These are phyloP conservation scores for Thecaphora thlaspeos DNA, from an alignment of 1,284 basidiomycete species.

Conservation along the genomic window DNA sequence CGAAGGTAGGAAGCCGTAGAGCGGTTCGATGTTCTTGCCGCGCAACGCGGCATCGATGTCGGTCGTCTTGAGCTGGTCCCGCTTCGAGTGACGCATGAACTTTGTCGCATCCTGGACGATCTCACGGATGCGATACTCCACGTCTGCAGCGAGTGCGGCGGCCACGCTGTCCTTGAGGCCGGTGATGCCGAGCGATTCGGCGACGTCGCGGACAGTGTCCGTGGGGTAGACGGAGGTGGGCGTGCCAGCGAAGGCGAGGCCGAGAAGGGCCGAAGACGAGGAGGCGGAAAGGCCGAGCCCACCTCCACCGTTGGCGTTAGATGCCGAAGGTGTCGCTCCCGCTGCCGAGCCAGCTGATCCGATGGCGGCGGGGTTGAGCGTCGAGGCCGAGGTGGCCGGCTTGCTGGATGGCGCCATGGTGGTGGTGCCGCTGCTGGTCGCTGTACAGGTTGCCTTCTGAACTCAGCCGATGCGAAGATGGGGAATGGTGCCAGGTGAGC, in stretches of 20 bases:
- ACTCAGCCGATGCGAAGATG: too few species aligned
- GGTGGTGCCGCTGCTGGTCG: neutral
- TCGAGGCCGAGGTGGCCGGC: too few species aligned
- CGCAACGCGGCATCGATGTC: conserved; percentile 93
- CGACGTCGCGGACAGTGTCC: conserved; percentile 67
- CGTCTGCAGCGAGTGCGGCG: conserved; percentile 84
- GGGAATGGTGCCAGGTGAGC: too few species aligned
- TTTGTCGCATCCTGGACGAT: conserved; percentile 92
- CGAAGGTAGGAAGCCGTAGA: conserved; percentile 43
- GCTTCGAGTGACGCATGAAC: conserved; percentile 90
- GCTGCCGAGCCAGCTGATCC: too few species aligned
- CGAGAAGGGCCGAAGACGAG: conserved; percentile 12
- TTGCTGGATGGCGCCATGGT: neutral
- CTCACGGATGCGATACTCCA: conserved; percentile 93
- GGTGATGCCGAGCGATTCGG: conserved; percentile 81
- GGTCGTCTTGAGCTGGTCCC: conserved; percentile 79
- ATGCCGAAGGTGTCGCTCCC: neutral
- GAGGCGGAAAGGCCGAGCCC: conserved; percentile 28
- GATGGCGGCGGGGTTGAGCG: too few species aligned
- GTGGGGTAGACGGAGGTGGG: conserved; percentile 51
- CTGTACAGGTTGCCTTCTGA: too few species aligned
- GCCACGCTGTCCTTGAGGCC: conserved; percentile 78
- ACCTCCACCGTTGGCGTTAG: conserved; percentile 10
- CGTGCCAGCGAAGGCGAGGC: conserved; percentile 21
- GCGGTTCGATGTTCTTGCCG: conserved; percentile 82